Evolutionary conservation across 768 basidiomycete genomes (phyloP), one percentile per base, ranked within the genome.

Genomic region (Chalciporus piperatus): DNA sequence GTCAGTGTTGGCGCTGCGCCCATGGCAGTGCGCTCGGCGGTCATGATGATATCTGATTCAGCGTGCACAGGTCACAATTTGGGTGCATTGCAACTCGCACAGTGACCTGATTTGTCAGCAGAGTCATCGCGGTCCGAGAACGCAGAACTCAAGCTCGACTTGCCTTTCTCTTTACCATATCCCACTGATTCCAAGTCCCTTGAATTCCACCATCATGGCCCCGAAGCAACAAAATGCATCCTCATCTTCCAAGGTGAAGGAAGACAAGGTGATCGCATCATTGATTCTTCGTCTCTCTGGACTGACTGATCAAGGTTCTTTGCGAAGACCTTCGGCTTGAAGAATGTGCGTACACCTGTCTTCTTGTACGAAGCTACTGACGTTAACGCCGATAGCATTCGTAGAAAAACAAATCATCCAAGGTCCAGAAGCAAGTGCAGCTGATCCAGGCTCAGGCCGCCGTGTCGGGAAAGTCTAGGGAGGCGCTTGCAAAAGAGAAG

Each of bases 371-470:
- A 46, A 42, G 42, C 28, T 41, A 54, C n/a, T 51, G 50, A 48
- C 27, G 51, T 45, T 47, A 22, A 59, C 48, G 32, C n/a, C 30
- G 35, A 49, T 52, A 37, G 17, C 41, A 37, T 38, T 30, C 42
- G 42, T 65, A 91, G 89, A 95, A 94, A 91, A 94, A 93, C 67
- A 94, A 92, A 74, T 95, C 93, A 3, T 73, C 91, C 61, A 97
- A 88, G 70, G 95, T 95, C 23, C 89, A 98, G 75, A 83, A 87
- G 59, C 80, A 92, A 57, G 85, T 96, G 19, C 82, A 84, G 45
- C 77, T 77, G 41, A 82, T 98, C 44, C 84, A 97, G 71, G 78
- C 85, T 54, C 90, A 95, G 68, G 79, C 84, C 39, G 71, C 86
- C 3, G 59, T 74, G 59, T 68, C 85, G 0, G 94, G 94, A 35